Conservation (phyloP, 1,284 basidiomycete species). For the Microbotryomycetes sp. region DNA sequence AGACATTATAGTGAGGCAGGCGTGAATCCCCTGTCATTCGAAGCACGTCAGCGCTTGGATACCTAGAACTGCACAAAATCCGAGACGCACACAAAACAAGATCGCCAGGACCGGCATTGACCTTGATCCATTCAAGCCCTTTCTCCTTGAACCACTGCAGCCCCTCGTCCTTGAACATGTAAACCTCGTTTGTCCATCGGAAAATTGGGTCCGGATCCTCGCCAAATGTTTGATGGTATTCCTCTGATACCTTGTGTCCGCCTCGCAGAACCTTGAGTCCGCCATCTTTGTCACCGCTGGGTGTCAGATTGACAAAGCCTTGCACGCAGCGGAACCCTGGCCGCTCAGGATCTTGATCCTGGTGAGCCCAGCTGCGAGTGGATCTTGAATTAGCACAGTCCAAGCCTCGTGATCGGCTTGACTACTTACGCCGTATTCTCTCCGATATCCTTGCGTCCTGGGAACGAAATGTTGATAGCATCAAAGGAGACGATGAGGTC, state of each 20-base stretch:
- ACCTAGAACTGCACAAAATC: background rate
- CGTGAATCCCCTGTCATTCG: constrained; percentile 7
- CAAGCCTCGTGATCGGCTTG: too few relatives aligned
- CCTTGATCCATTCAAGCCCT: constrained; percentile 13
- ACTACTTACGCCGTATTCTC: constrained; percentile 25
- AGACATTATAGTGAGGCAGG: constrained; percentile 18
- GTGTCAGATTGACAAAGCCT: constrained; percentile 41
- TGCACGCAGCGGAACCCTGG: constrained; percentile 32
- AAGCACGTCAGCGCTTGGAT: too few relatives aligned
- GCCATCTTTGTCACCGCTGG: constrained; percentile 43
- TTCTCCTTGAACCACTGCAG: constrained; percentile 6
- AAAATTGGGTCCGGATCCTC: background rate
- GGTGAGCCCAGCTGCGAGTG: too few relatives aligned
- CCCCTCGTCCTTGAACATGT: background rate
- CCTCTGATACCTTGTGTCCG: background rate
- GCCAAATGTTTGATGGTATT: background rate
- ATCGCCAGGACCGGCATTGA: constrained; percentile 12
- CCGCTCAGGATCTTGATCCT: too few relatives aligned
- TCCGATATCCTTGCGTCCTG: constrained; percentile 11
- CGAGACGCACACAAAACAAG: constrained; percentile 1
- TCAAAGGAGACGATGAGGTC: constrained; percentile 38
- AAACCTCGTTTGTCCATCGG: background rate
- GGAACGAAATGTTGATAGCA: constrained; percentile 41
- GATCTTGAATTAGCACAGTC: background rate
- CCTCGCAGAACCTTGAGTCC: constrained; percentile 43